Evolutionary conservation across 202 grass and related monocot genomes (phyloP).

Genomic region (Schoenoplectus tabernaemontani): DNA sequence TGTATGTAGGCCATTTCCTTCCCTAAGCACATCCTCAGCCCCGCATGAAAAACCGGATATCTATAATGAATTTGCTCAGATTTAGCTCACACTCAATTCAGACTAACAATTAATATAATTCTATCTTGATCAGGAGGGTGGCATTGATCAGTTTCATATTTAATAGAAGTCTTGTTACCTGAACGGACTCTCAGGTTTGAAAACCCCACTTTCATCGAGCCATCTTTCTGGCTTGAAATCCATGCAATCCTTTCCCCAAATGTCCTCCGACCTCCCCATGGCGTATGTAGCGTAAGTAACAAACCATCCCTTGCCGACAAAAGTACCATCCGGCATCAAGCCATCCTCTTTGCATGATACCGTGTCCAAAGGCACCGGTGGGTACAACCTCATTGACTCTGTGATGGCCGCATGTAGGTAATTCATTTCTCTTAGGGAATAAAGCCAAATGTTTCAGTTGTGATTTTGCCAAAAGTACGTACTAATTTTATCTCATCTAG

Average conservation of each 20-base stretch:
- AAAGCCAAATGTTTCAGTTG: background rate
- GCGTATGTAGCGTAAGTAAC: constrained; percentile 42
- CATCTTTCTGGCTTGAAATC: constrained; percentile 36
- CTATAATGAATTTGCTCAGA: background rate
- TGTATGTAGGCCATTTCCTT: constrained; percentile 52
- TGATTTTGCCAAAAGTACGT: background rate
- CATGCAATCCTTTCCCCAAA: constrained; percentile 36
- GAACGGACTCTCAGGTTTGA: constrained; percentile 33
- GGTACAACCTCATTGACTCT: constrained; percentile 53
- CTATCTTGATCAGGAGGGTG: background rate
- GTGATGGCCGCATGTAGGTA: constrained; percentile 43
- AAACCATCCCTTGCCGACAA: constrained; percentile 28
- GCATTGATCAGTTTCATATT: background rate
- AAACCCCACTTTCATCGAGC: constrained; percentile 14
- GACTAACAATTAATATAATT: background rate
- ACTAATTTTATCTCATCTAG: background rate
- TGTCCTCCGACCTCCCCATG: constrained; percentile 29
- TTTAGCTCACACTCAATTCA: background rate
- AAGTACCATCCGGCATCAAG: constrained; percentile 36
- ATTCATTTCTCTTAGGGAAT: background rate
- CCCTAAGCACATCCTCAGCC: constrained; percentile 40
- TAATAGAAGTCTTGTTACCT: background rate
- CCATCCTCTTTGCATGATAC: constrained; percentile 44
- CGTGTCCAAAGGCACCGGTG: constrained; percentile 42
- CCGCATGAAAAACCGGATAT: constrained; percentile 38